phyloP scores from a whole-genome alignment of 2,329 filamentous ascomycete genomes.

The Alternaria gansuensis region DNA sequence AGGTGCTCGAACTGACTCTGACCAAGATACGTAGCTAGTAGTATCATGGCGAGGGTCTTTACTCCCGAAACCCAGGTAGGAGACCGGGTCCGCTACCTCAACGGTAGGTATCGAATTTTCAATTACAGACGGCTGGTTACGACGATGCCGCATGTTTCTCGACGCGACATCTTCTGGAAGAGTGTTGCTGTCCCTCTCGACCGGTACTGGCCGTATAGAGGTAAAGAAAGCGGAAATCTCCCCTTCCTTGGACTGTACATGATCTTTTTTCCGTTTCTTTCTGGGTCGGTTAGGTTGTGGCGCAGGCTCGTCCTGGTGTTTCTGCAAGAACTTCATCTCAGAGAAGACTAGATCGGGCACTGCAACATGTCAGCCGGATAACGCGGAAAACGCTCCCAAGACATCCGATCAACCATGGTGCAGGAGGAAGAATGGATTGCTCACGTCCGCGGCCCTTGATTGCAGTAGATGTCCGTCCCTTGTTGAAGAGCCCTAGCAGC shows the following conservation, averaged over 20 bases:
- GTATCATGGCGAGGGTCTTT: constrained; percentile 44
- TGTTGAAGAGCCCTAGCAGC: constrained; percentile 59
- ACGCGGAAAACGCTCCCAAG: constrained; percentile 10
- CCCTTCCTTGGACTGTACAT: constrained; percentile 47
- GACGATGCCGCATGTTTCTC: constrained; percentile 19
- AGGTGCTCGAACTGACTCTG: constrained; percentile 49
- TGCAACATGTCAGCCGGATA: constrained; percentile 42
- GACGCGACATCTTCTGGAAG: constrained; percentile 12
- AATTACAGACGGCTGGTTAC: constrained; percentile 20
- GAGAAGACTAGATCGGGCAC: constrained; percentile 63
- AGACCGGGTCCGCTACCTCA: constrained; percentile 47
- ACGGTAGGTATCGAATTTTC: constrained; percentile 40
- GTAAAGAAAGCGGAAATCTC: constrained; percentile 60
- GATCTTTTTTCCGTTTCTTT: constrained; percentile 48
- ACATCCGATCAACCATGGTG: constrained; percentile 6
- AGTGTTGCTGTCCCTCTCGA: constrained; percentile 35
- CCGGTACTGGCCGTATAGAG: constrained; percentile 38
- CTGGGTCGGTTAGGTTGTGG: constrained; percentile 32
- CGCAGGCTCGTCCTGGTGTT: constrained; percentile 42
- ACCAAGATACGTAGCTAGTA: constrained; percentile 55
- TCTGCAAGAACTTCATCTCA: constrained; percentile 60
- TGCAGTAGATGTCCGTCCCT: constrained; percentile 59
- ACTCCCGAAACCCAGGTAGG: constrained; percentile 52
- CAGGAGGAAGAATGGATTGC: constrained; percentile 22
- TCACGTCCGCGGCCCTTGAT: constrained; percentile 56